These are phyloP conservation scores for Brassica nigra DNA, from an alignment of 345 rosid species.

Conservation along the genomic window DNA sequence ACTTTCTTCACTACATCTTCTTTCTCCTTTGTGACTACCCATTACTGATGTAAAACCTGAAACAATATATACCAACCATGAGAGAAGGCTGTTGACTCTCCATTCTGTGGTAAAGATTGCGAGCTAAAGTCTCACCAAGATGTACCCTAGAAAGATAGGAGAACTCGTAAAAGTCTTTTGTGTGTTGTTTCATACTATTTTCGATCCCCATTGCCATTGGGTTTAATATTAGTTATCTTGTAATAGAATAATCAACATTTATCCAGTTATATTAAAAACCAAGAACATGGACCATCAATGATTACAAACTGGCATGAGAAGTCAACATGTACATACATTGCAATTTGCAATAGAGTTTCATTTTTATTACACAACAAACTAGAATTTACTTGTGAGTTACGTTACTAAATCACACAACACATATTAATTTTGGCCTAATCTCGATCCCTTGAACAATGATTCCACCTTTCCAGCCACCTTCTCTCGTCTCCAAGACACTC, in stretches of 20 bases:
- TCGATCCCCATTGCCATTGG: background rate
- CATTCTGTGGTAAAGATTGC: background rate
- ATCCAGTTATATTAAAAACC: background rate
- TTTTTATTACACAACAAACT: background rate
- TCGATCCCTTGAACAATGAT: slow-evolving; percentile 57
- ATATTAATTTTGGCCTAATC: slow-evolving; percentile 47
- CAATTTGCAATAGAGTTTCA: background rate
- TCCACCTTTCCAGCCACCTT: slow-evolving; percentile 57
- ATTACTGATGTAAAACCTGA: background rate
- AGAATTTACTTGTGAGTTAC: background rate
- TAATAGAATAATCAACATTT: background rate
- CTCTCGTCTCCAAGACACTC: slow-evolving; percentile 48
- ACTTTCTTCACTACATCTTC: background rate
- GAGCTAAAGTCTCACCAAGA: background rate
- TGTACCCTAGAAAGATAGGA: background rate
- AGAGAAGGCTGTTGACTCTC: background rate
- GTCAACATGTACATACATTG: background rate
- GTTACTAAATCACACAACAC: background rate
- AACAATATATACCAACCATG: background rate
- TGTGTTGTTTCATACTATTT: background rate
- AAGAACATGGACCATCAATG: background rate
- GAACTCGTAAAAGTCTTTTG: background rate
- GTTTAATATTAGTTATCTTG: background rate
- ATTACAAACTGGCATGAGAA: background rate
- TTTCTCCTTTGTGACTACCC: background rate